Conservation (phyloP, 768 basidiomycete species). For the Chlorophyllum brunneum region DNA sequence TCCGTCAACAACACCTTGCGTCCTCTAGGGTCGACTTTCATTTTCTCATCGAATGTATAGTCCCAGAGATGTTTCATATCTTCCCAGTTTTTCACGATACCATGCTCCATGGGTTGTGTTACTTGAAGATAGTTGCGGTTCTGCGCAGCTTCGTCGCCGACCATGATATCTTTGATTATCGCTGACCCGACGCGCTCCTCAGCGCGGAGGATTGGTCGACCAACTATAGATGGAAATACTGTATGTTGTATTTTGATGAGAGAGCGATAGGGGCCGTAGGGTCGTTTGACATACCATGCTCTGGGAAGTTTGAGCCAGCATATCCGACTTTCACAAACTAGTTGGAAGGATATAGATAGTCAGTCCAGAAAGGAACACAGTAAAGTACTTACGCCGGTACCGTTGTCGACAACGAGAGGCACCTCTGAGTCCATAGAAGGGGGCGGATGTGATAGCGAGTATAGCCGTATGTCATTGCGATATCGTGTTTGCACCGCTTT, state of each 20-base stretch:
- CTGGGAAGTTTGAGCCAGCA: constrained; percentile 92
- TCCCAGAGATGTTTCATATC: constrained; percentile 99
- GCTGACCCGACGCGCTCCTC: constrained; percentile 89
- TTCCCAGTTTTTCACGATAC: constrained; percentile 98
- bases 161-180: constrained; percentile 95
- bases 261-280: background rate
- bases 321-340: constrained; percentile 92
- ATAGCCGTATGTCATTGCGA: too few relatives aligned
- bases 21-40: constrained; percentile 81
- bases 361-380: too few relatives aligned
- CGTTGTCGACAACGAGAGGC: constrained; percentile 83
- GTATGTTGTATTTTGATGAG: constrained; percentile 2
- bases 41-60: constrained; percentile 96
- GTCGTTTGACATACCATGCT: constrained; percentile 59
- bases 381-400: constrained; percentile 83
- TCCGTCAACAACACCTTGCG: constrained; percentile 93
- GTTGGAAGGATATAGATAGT: constrained; percentile 16
- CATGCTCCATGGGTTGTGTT: constrained; percentile 98
- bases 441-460: background rate
- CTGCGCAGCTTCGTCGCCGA: constrained; percentile 94
- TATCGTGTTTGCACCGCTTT: too few relatives aligned
- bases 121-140: constrained; percentile 95
- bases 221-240: constrained; percentile 97
- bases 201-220: constrained; percentile 94
- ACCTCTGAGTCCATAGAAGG: constrained; percentile 38